Evolutionary conservation across 495 filamentous ascomycete species (phyloP), one percentile per base, ranked within the genome.

Genomic region (Aspergillus indologenus): DNA sequence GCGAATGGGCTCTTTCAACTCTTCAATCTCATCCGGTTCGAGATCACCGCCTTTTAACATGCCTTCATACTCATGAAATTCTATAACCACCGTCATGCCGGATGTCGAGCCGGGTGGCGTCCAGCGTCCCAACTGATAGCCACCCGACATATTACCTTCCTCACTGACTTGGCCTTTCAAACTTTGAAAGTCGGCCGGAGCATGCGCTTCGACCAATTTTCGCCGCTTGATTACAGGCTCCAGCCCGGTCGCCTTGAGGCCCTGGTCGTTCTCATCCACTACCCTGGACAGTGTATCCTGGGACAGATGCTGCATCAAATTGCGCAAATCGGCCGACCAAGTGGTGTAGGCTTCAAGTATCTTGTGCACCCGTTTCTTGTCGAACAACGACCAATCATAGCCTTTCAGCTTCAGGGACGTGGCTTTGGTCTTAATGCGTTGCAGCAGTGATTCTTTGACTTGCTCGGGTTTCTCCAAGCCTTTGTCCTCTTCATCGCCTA

Each of bases 381-480:
- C 65, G 44, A 67, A 67, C 15, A 67, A 59, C 15, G 65, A 63
- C 65, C 65, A 67, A 56, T 67, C 61, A 44, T 60, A 61, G 5
- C 54, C 61, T n/a, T 64, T 64, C 24, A 55, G 44, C 59, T 64
- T 67, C 5, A 67, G 51, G 17, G 31, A 45, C 47, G 53, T 61
- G 12, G 64, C 58, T 34, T 64, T 66, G 26, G 4, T 57, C 58
- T 64, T 66, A 1, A 55, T 58, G 14, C 61, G 45, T 2, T 65
- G 56, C n/a, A 65, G 42, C 7, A 63, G 43, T 5, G 61, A 63
- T 26, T 56, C 56, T 52, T 60, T 40, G 18, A 21, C 21, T 22
- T 53, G 59, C 50, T 53, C n/a, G 12, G 34, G 34, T 29, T 57
- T 49, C 21, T 58, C 58, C 58, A 48, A 59, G 34, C 21, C 34